Conservation (phyloP, 2,329 filamentous ascomycete species). For the Fusarium cicatricum region DNA sequence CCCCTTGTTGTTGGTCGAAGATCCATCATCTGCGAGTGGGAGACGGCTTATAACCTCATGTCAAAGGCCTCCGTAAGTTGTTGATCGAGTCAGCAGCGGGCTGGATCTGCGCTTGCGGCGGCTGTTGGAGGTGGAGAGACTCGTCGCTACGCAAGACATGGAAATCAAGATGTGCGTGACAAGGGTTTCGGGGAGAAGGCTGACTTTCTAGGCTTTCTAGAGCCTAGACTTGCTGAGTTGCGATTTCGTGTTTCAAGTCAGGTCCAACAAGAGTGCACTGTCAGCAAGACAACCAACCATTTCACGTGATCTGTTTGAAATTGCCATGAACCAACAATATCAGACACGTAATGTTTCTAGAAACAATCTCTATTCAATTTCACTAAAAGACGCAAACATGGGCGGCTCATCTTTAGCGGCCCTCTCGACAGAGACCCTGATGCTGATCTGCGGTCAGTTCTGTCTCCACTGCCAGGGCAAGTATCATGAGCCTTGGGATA, state of each 20-base stretch:
- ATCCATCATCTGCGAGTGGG: conserved; percentile 4
- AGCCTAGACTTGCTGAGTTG: too few species aligned
- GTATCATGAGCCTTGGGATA: conserved; percentile 6
- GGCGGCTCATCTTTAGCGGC: background rate
- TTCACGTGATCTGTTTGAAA: background rate
- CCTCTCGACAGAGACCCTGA: background rate
- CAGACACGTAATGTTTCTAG: too few species aligned
- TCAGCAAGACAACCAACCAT: background rate
- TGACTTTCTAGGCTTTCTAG: background rate
- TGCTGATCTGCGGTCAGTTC: conserved; percentile 6
- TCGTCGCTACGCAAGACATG: too few species aligned
- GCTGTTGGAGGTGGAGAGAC: too few species aligned
- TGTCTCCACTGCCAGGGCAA: conserved; percentile 13
- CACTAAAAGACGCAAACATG: background rate
- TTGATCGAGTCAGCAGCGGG: too few species aligned
- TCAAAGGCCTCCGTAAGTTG: background rate
- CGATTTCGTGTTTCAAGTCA: background rate
- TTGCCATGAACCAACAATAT: background rate
- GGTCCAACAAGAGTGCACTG: background rate
- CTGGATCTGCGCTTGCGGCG: too few species aligned
- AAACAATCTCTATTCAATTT: background rate
- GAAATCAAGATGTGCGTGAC: too few species aligned
- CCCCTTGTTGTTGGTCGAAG: conserved; percentile 16
- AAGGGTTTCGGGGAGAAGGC: background rate
- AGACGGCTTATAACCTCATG: background rate